These are phyloP conservation scores for Aspergillus glaucus DNA, from an alignment of 2,329 filamentous ascomycete genomes.

Conservation along the genomic window DNA sequence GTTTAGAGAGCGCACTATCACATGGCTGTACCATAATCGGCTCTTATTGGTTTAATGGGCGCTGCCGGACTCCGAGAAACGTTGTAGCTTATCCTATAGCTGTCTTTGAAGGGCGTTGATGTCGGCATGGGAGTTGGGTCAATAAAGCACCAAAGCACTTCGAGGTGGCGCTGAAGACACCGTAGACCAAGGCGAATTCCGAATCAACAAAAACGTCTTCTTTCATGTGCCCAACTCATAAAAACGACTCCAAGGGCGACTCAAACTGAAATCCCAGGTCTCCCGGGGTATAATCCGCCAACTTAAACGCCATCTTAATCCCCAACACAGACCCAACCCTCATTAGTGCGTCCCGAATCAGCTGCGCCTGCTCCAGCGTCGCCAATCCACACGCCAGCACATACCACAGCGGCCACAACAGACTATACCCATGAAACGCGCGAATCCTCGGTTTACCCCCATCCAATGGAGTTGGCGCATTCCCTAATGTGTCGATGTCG, in stretches of 20 bases:
- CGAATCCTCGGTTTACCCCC: slow-evolving; percentile 18
- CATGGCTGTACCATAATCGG: too few species aligned
- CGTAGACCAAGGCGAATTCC: too few species aligned
- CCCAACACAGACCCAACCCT: slow-evolving; percentile 27
- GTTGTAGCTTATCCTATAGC: too few species aligned
- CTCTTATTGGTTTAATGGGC: too few species aligned
- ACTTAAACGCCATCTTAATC: slow-evolving; percentile 27
- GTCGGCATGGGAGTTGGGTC: too few species aligned
- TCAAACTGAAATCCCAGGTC: not conserved
- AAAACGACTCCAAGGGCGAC: slow-evolving; percentile 3
- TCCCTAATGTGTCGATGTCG: slow-evolving; percentile 27
- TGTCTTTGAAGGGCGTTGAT: too few species aligned
- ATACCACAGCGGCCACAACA: slow-evolving; percentile 36
- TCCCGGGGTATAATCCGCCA: slow-evolving; percentile 12
- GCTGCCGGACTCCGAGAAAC: too few species aligned
- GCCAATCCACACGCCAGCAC: slow-evolving; percentile 27
- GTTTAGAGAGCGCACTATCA: too few species aligned
- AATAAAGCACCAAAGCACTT: too few species aligned
- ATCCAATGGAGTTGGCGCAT: slow-evolving; percentile 9
- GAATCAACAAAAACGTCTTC: too few species aligned
- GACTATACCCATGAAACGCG: slow-evolving; percentile 25
- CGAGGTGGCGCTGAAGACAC: too few species aligned
- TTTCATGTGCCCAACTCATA: too few species aligned
- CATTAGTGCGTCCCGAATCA: slow-evolving; percentile 21
- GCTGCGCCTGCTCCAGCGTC: slow-evolving; percentile 21